phyloP scores from a whole-genome alignment of 257 asterid genomes.

The Solanum infundibuliforme region DNA sequence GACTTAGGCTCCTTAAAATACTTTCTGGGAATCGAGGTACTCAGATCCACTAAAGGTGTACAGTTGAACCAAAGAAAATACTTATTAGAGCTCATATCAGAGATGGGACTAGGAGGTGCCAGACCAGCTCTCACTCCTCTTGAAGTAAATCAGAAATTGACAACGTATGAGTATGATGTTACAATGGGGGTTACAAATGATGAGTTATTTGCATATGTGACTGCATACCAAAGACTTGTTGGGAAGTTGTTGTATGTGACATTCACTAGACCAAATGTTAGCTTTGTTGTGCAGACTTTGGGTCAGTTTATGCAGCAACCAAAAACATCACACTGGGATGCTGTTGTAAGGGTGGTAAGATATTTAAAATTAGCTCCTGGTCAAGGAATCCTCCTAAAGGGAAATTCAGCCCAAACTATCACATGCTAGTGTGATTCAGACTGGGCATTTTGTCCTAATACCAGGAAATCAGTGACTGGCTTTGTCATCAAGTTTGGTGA shows the following conservation, averaged over 20 bases:
- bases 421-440: neutral
- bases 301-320: neutral
- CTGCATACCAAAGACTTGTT: neutral
- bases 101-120: neutral
- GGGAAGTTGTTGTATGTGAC: neutral
- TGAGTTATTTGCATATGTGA: neutral
- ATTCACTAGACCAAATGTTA: neutral
- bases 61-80: neutral
- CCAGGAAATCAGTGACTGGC: neutral
- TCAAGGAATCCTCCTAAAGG: neutral
- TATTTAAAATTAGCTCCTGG: neutral
- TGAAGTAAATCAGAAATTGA: neutral
- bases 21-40: neutral
- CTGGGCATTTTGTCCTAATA: neutral
- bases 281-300: neutral
- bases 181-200: neutral
- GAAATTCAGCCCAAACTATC: neutral
- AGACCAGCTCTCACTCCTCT: neutral
- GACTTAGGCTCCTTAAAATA: neutral
- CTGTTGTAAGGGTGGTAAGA: neutral
- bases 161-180: neutral
- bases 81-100: neutral
- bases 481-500: neutral
- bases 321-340: neutral
- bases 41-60: neutral